Conservation (phyloP, 805 yeast species). For the Wickerhamiella kurtzmanii region DNA sequence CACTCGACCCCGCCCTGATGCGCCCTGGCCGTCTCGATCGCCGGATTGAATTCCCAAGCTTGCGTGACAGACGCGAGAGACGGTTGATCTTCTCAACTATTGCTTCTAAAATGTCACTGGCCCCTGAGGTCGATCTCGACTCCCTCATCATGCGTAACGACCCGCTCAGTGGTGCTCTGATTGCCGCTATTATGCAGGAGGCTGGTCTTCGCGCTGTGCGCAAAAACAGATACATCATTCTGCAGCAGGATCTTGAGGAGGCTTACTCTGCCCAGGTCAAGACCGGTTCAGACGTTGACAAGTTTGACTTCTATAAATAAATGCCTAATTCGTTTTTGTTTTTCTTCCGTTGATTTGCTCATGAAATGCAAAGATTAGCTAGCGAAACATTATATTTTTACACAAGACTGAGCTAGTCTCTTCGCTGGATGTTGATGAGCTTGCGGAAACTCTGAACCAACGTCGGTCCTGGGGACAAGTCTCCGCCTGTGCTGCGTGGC, state of each 20-base stretch:
- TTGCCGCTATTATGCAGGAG: slow-evolving; percentile 99
- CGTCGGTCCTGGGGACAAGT: not conserved
- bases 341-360: no score
- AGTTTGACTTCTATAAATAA: slow-evolving; percentile 91
- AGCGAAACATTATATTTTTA: not conserved
- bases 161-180: slow-evolving; percentile 88
- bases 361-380: no score
- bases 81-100: slow-evolving; percentile 90
- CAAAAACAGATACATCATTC: slow-evolving; percentile 90
- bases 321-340: not conserved
- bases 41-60: slow-evolving; percentile 91
- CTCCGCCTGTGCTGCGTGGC: not conserved
- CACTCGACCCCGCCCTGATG: slow-evolving; percentile 92
- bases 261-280: slow-evolving; percentile 96
- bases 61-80: slow-evolving; percentile 95
- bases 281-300: slow-evolving; percentile 88
- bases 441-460: not conserved
- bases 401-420: not conserved
- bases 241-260: slow-evolving; percentile 93
- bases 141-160: slow-evolving; percentile 90
- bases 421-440: not conserved
- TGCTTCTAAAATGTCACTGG: slow-evolving; percentile 93
- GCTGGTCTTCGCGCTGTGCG: slow-evolving; percentile 98
- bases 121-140: slow-evolving; percentile 96
- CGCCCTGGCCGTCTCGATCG: slow-evolving; percentile 98